Evolutionary conservation across 441 rosid species (phyloP).

Genomic region (Jatropha podagrica): DNA sequence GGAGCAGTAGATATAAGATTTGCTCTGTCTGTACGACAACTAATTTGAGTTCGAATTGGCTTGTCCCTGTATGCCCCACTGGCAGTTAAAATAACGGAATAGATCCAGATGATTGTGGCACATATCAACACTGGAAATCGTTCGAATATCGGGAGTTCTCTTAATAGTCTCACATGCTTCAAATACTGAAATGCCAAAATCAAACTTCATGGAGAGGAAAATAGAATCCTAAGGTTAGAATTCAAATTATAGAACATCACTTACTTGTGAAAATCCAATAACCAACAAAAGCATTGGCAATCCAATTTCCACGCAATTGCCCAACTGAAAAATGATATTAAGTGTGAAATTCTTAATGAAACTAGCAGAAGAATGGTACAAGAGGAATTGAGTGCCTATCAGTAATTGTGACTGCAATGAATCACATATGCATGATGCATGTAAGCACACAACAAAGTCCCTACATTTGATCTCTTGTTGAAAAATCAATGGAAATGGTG

Average conservation of each 20-base stretch:
- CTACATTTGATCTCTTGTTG: background rate
- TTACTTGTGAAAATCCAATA: conserved; percentile 85
- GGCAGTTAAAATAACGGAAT: conserved; percentile 86
- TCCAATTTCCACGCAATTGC: conserved; percentile 89
- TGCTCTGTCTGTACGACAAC: conserved; percentile 94
- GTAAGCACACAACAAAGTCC: background rate
- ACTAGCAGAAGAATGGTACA: background rate
- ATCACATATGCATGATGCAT: background rate
- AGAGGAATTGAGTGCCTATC: background rate
- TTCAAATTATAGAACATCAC: background rate
- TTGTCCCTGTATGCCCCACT: conserved; percentile 88
- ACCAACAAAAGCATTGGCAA: conserved; percentile 87
- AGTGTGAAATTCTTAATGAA: background rate
- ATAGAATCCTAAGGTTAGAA: conserved; percentile 10
- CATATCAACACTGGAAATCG: conserved; percentile 86
- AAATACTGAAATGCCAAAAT: conserved; percentile 66
- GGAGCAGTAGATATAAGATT: conserved; percentile 96
- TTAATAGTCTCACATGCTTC: conserved; percentile 68
- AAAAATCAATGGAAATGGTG: background rate
- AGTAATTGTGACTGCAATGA: background rate
- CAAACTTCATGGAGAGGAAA: conserved; percentile 13
- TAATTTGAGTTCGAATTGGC: conserved; percentile 65
- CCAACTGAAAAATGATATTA: conserved; percentile 50
- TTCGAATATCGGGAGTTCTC: conserved; percentile 78
- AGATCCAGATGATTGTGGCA: conserved; percentile 75